Base-by-base conservation (phyloP, 768 basidiomycete species). In the Tricholoma hemisulphureum region DNA sequence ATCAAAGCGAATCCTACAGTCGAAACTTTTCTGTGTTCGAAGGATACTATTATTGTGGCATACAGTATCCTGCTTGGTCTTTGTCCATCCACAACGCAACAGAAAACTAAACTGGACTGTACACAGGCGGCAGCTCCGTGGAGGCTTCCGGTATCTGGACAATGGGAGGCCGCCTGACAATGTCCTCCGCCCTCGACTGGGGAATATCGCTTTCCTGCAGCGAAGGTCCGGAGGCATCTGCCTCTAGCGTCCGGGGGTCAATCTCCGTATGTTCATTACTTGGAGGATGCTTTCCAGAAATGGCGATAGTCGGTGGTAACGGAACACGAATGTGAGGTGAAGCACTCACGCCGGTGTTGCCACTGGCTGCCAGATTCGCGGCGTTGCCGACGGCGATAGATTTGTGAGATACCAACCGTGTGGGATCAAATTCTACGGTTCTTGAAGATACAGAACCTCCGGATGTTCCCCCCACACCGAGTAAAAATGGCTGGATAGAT, bases 121-220 rank as follows among this genome's bases (percentile, higher is more conserved):
- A 74, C 9, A 72, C 67, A 7, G 73, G 73, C 11, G 72, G 73
- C 35, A 73, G 62, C 57, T 74, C 73, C 0, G 63, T 48, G 2
- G 59, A 21, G 50, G 34, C 8, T 16, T 16, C 26, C 9, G 32
- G 26, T 34, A n/a, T 31, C 34, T 48, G 18, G 46, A 39, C 53
- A 28, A n/a, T 20, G 28, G 7, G 16, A 16, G 32, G n/a, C 46
- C 1, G 46, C 9, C 8, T 29, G 16, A n/a, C 6, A 18, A 7
- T 29, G 46, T n/a, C 24, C n/a, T 49, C 46, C 14, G 28, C 26
- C 26, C 26, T 29, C 7, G 16, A 28, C 45, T 26, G 24, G 3
- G 46, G 26, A 10, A 29, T 18, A n/a, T 28, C 28, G n/a, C 16
- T 29, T 29, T 9, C 28, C 28, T 18, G 46, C 46, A 28, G 26